Conservation (phyloP, 2,329 filamentous ascomycete genomes). For the Fusarium verrucosum region DNA sequence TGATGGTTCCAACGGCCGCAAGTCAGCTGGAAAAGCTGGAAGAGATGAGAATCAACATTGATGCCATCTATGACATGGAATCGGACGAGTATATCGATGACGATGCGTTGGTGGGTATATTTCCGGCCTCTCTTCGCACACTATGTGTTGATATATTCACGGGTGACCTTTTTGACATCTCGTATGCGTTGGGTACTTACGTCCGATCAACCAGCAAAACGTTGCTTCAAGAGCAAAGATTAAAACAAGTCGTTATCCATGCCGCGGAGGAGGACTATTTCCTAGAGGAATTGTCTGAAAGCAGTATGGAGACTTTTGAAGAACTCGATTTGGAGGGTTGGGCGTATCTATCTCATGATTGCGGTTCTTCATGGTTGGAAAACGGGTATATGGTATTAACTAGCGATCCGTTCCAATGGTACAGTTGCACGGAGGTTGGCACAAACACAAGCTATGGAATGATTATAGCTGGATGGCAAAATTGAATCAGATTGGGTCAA, state of each 20-base stretch:
- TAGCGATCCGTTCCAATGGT: neutral
- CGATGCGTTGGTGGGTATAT: neutral
- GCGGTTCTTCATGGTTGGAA: neutral
- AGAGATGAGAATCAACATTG: neutral
- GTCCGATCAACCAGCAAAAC: neutral
- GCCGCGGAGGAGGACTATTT: too few relatives aligned
- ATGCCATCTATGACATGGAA: neutral
- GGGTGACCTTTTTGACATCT: neutral
- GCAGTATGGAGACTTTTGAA: too few relatives aligned
- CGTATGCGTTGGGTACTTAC: slow-evolving; percentile 2
- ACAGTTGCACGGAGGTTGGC: neutral
- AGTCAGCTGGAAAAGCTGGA: neutral
- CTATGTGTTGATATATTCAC: neutral
- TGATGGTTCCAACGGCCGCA: neutral
- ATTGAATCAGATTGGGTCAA: neutral
- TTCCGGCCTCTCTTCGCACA: neutral
- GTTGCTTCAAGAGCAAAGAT: neutral
- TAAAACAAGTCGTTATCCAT: neutral
- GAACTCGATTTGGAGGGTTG: too few relatives aligned
- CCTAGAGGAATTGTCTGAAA: too few relatives aligned
- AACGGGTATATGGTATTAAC: neutral
- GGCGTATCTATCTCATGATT: too few relatives aligned
- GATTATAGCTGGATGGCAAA: neutral
- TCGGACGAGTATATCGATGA: neutral
- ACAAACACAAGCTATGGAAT: neutral